Base-by-base conservation (phyloP, 1,139 yeast genomes). In the Hyphopichia khmerensis region DNA sequence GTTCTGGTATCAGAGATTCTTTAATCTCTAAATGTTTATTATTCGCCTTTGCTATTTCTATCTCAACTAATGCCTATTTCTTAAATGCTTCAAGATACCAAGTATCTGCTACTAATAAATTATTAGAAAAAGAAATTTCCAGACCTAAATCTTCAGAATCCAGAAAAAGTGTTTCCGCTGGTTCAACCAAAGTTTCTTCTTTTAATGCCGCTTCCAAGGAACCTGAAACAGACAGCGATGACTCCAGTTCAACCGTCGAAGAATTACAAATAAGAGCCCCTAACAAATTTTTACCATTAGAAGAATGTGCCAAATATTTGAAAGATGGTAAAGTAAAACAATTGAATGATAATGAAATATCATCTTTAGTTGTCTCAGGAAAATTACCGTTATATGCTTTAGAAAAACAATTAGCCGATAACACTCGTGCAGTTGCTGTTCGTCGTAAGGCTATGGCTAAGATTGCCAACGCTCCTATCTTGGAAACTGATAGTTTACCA, bases 371-470 rank as follows among this genome's bases (percentile, higher is more conserved):
- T 35, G 75, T 80, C 14, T 67, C 78, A 13, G 96, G 96, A 33
- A 87, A 87, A 58, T 69, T 95, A 46, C 98, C 99, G 26, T 70
- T 93, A 44, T 91, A 95, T 61, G 96, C 98, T 0, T 77, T 95
- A 50, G 99, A 93, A 64, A 93, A 91, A 64, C 93, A 88, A 64
- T 76, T 93, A 44, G 86, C 77, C 33, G 93, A 93, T 60, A 89
- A 84, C 46, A 80, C 89, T 14, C 83, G 99, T 57, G 99, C 99
- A 5, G 99, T 93, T 49, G 77, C 79, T 40, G 86, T 95, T 43
- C 91, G 99, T 68, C 86, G 99, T 67, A 84, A 82, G 45, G 93
- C 96, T 29, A 86, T 93, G 54, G 89, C 98, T 16, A 77, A 82
- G 43, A 67, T 88, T 43, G 90, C 96, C 10, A 77, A 81, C 50